Percentiles rank a stretch among this genome's conserved stretches.
These are phyloP conservation scores for Sporothrix phasma DNA, from an alignment of 2,329 filamentous ascomycete genomes.

Conservation along the genomic window DNA sequence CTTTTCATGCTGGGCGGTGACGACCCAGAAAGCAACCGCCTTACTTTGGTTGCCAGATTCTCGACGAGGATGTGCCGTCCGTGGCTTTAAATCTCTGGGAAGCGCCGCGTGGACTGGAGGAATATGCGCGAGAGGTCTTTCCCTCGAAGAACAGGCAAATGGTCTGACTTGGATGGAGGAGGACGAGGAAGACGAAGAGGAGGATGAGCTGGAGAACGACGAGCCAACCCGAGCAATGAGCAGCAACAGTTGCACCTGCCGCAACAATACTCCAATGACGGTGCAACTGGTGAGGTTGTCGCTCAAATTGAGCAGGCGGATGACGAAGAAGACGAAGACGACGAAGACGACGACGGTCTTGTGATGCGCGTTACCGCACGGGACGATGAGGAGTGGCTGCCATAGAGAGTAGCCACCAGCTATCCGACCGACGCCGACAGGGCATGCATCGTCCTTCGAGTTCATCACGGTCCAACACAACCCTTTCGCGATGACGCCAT, in stretches of 20 bases:
- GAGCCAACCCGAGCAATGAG: slow-evolving; percentile 18
- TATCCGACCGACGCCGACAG: neutral
- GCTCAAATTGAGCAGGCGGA: neutral
- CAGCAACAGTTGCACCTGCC: neutral
- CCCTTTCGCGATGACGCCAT: neutral
- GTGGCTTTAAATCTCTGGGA: slow-evolving; percentile 82
- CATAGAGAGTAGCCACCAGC: slow-evolving; percentile 26
- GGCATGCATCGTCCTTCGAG: neutral
- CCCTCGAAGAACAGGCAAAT: slow-evolving; percentile 92
- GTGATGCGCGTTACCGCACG: slow-evolving; percentile 48
- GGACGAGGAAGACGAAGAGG: slow-evolving; percentile 34
- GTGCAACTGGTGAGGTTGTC: slow-evolving; percentile 24
- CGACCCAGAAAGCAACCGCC: slow-evolving; percentile 49
- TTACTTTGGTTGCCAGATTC: slow-evolving; percentile 49
- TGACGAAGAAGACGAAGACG: slow-evolving; percentile 34
- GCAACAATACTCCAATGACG: neutral
- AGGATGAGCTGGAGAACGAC: slow-evolving; percentile 30
- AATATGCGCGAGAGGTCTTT: slow-evolving; percentile 91
- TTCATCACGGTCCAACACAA: neutral
- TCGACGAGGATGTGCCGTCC: slow-evolving; percentile 57
- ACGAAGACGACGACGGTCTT: slow-evolving; percentile 46
- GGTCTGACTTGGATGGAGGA: slow-evolving; percentile 84
- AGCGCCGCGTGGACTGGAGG: slow-evolving; percentile 79
- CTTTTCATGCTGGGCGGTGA: slow-evolving; percentile 44
- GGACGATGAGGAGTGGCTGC: slow-evolving; percentile 51